These are phyloP conservation scores for Bidens hawaiensis DNA, from an alignment of 140 eudicot species.

Conservation along the genomic window DNA sequence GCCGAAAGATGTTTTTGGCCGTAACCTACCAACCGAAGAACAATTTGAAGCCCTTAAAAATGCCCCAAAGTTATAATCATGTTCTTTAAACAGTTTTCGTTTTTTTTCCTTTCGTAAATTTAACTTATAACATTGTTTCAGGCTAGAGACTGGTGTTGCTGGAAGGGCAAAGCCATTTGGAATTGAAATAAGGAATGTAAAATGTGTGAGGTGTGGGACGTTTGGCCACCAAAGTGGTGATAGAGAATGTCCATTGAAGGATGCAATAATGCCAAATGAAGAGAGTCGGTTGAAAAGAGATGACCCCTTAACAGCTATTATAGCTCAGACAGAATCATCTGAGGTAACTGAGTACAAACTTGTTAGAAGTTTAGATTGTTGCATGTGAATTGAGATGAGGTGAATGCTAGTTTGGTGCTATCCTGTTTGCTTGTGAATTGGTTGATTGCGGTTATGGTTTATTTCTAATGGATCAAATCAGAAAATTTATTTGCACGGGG, in stretches of 20 bases:
- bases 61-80: constrained; percentile 60
- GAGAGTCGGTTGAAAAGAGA: constrained; percentile 89
- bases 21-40: constrained; percentile 92
- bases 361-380: constrained; percentile 2
- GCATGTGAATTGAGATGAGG: not conserved
- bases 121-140: constrained; percentile 29
- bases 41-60: constrained; percentile 90
- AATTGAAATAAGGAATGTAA: constrained; percentile 88
- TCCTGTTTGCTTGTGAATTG: not conserved
- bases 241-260: constrained; percentile 96
- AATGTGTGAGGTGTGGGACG: constrained; percentile 89
- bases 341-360: constrained; percentile 68
- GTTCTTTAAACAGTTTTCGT: not conserved
- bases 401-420: not conserved
- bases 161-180: constrained; percentile 93
- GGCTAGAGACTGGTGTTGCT: constrained; percentile 88
- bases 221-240: constrained; percentile 99
- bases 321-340: constrained; percentile 70
- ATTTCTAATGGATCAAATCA: not conserved
- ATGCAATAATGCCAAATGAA: constrained; percentile 93
- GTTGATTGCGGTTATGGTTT: constrained; percentile 9
- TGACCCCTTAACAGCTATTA: constrained; percentile 90
- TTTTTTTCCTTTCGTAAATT: not conserved
- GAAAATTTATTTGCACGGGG: not conserved
- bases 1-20: constrained; percentile 92